Conservation (phyloP, 805 yeast genomes). For the Candida odintsovae region DNA sequence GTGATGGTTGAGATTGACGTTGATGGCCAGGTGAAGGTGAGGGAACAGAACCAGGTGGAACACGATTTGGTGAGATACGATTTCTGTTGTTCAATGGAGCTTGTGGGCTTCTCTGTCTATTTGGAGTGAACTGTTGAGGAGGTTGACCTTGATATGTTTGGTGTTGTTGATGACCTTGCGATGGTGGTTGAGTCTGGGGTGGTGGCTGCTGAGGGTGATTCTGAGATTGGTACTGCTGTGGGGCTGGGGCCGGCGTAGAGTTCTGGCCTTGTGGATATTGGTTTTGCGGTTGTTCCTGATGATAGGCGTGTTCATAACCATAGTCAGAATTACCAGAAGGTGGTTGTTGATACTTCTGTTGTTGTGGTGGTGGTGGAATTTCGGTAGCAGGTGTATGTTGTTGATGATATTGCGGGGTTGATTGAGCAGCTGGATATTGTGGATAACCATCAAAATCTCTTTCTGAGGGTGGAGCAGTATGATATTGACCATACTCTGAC, state of each 20-base stretch:
- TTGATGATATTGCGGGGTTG: not conserved
- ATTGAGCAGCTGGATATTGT: not conserved
- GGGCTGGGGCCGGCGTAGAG: not conserved
- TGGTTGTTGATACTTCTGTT: not conserved
- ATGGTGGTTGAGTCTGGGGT: not conserved
- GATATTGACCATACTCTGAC: not conserved
- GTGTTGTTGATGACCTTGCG: not conserved
- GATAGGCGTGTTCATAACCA: not conserved
- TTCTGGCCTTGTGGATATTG: not conserved
- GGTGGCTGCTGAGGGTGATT: not conserved
- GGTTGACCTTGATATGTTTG: not conserved
- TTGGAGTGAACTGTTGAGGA: not conserved
- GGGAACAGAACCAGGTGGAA: not conserved
- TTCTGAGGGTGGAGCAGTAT: not conserved
- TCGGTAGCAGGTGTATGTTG: not conserved
- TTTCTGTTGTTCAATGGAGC: not conserved
- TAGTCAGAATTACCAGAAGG: not conserved
- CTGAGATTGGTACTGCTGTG: not conserved
- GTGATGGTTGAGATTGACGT: not conserved
- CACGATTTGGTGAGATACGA: not conserved
- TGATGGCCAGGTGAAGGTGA: not conserved
- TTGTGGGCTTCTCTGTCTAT: not conserved
- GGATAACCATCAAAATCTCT: not conserved
- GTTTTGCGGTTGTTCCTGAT: not conserved
- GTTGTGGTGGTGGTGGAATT: not conserved